These are phyloP conservation scores for Xanthoconium purpureum DNA, from an alignment of 768 basidiomycete genomes.

Conservation along the genomic window DNA sequence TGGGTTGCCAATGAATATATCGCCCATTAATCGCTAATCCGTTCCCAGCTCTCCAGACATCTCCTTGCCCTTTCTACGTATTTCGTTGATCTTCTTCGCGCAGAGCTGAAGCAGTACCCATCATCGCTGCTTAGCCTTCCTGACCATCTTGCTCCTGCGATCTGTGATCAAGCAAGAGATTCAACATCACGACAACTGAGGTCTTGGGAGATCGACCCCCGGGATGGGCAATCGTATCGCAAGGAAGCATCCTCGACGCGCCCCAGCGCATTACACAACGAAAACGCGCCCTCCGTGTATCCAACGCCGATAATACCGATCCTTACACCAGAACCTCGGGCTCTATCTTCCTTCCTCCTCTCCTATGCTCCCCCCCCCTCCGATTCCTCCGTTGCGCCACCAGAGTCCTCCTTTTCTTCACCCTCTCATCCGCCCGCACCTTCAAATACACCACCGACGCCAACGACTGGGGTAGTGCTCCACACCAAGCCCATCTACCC, in stretches of 20 bases:
- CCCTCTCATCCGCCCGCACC: background rate
- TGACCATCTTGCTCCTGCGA: constrained; percentile 11
- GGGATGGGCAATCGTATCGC: background rate
- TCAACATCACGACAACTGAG: background rate
- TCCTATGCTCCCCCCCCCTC: constrained; percentile 6
- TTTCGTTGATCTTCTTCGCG: constrained; percentile 34
- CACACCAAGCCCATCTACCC: constrained; percentile 76
- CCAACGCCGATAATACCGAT: constrained; percentile 84
- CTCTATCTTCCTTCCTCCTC: constrained; percentile 65
- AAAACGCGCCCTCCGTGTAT: background rate
- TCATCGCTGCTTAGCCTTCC: constrained; percentile 27
- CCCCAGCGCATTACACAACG: background rate
- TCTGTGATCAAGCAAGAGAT: background rate
- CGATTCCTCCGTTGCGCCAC: background rate
- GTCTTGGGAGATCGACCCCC: constrained; percentile 9
- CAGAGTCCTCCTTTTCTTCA: background rate
- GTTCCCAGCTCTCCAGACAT: constrained; percentile 26
- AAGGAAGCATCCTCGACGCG: background rate
- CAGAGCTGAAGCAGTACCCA: constrained; percentile 30
- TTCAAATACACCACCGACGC: background rate
- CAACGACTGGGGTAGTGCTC: constrained; percentile 37
- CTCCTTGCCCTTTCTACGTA: constrained; percentile 24
- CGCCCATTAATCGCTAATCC: constrained; percentile 24
- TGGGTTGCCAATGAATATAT: constrained; percentile 9
- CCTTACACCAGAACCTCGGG: constrained; percentile 71